These are phyloP conservation scores for Coelastrella sp. DNA, from an alignment of 139 green algal genomes.

Conservation along the genomic window DNA sequence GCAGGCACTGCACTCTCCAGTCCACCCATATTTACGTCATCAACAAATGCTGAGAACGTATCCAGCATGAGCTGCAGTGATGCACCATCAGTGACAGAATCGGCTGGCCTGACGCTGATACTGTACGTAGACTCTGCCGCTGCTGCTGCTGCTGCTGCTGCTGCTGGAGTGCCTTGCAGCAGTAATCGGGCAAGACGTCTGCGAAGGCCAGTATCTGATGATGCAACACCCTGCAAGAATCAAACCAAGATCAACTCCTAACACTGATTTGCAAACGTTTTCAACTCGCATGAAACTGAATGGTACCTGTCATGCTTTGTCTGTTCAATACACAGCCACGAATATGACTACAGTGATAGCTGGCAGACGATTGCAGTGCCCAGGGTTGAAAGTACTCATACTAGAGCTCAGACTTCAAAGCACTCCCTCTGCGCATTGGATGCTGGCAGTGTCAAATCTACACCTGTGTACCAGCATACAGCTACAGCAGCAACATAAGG, in stretches of 20 bases:
- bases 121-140: neutral
- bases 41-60: neutral
- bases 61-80: neutral
- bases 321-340: no score
- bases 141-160: neutral
- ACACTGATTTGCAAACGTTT: no score
- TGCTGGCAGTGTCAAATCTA: no score
- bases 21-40: neutral
- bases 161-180: neutral
- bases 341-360: no score
- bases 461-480: no score
- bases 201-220: neutral
- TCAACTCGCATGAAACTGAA: no score
- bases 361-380: no score
- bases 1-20: neutral
- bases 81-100: neutral
- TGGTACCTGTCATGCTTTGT: no score
- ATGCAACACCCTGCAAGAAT: neutral
- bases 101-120: neutral
- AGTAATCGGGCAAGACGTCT: neutral
- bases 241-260: no score
- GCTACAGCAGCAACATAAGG: neutral
- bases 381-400: no score
- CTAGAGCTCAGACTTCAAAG: no score
- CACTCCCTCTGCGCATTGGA: no score